phyloP scores from a whole-genome alignment of 805 yeast genomes.

The Phaffomyces antillensis region DNA sequence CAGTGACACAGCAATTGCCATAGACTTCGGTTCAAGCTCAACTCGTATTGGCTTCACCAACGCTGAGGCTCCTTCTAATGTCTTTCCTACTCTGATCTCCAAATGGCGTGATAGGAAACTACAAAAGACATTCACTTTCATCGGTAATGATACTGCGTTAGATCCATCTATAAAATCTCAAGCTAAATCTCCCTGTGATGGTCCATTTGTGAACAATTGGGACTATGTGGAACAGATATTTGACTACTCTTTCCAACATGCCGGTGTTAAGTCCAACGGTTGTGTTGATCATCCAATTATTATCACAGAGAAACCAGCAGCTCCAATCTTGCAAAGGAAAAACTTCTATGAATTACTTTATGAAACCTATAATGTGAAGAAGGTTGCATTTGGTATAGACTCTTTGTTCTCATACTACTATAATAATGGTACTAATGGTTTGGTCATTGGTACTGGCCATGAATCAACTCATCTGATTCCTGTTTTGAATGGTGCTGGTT shows the following conservation, averaged over 20 bases:
- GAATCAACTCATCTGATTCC: constrained; percentile 83
- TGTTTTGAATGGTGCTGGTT: constrained; percentile 61
- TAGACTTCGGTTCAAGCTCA: constrained; percentile 73
- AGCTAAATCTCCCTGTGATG: constrained; percentile 79
- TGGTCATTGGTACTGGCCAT: constrained; percentile 79
- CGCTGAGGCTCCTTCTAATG: constrained; percentile 41
- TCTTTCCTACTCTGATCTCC: constrained; percentile 63
- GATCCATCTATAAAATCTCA: constrained; percentile 66
- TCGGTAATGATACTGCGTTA: constrained; percentile 75
- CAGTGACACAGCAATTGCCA: constrained; percentile 65
- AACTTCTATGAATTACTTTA: constrained; percentile 77
- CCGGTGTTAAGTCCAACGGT: constrained; percentile 49
- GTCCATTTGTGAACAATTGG: constrained; percentile 85
- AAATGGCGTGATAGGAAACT: constrained; percentile 72
- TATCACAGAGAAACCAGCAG: constrained; percentile 70
- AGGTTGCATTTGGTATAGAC: constrained; percentile 77
- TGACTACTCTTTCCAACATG: constrained; percentile 76
- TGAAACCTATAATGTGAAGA: constrained; percentile 73
- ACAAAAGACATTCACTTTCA: constrained; percentile 54
- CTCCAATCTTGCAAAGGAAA: constrained; percentile 62
- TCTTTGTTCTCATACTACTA: constrained; percentile 69
- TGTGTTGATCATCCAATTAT: constrained; percentile 74
- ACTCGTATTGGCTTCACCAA: constrained; percentile 55
- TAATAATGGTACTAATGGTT: constrained; percentile 52
- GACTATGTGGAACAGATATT: constrained; percentile 76